Base-by-base conservation (phyloP, 73 alveolate genomes). In the Tetrahymena borealis region DNA sequence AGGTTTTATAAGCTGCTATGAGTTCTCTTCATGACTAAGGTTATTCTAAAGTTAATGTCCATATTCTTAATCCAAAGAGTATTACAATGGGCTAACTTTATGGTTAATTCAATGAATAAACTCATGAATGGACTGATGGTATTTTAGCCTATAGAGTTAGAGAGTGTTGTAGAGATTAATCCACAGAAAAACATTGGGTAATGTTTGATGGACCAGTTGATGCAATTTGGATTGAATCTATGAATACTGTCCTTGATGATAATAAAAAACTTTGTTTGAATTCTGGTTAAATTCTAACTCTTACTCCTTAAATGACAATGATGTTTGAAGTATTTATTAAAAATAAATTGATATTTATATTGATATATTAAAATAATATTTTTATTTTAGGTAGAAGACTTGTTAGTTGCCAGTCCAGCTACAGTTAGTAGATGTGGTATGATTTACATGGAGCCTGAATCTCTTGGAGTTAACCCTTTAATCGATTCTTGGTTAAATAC, bases 341-440 rank as follows among this genome's bases (percentile, higher is more conserved):
- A n/a, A n/a, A n/a, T 2, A 60, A 20, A 18, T 60, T n/a, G 5
- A 39, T 9, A 39, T 39, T 9, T 9, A 39, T 39, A 39, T 39
- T 39, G 7, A 9, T 9, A 39, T 39, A 9, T 39, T 39, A 39
- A 39, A 39, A n/a, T 42, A 10, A 10, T 10, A 20, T 24, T 60
- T 7, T 12, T 39, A 24, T 20, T n/a, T 24, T 18, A 60, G 90
- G 99, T 98, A 0, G 99, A 98, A 94, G 99, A 98, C 95, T 94
- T 98, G 93, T 98, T 98, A 12, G 99, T 98, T 18, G 99, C 99
- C 13, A 96, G 99, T 6, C 99, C 99, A 11, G 99, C 99, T 28
- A 99, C 99, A 36, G 99, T 99, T 13, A 97, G 99, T 39, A 95
- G 99, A 93, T 99, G 99, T 91, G 99, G 99, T 94, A 98, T 98